Evolutionary conservation across 1,139 yeast species (phyloP).

Genomic region (Suhomyces bolitotheri): DNA sequence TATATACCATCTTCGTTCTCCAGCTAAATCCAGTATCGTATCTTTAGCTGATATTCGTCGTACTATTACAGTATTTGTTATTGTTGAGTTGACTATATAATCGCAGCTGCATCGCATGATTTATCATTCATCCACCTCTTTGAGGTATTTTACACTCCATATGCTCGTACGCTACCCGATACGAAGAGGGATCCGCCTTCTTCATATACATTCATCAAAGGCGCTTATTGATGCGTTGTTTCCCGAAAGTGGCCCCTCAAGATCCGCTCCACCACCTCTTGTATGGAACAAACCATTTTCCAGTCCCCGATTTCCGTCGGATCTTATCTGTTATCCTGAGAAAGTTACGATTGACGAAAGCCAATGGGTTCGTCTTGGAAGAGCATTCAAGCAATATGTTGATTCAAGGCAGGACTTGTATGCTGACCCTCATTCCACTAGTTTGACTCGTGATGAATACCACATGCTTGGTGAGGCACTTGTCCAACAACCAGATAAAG

Average conservation of each 20-base stretch:
- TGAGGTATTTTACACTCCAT: background rate
- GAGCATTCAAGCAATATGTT: constrained; percentile 7
- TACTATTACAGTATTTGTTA: background rate
- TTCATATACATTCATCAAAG: constrained; percentile 1
- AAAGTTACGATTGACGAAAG: background rate
- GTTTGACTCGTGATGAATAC: constrained; percentile 5
- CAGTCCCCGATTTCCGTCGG: constrained; percentile 3
- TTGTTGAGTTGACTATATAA: background rate
- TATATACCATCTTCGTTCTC: no score
- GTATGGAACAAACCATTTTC: constrained; percentile 2
- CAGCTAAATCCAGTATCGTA: no score
- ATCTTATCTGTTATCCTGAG: constrained; percentile 1
- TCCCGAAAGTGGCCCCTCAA: constrained; percentile 1
- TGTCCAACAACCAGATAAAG: background rate
- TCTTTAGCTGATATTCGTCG: no score
- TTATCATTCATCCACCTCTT: background rate
- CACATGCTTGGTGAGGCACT: constrained; percentile 4
- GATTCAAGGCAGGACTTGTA: constrained; percentile 4
- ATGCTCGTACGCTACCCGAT: background rate
- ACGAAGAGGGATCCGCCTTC: constrained; percentile 1
- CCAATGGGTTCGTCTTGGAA: constrained; percentile 7
- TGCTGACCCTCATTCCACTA: background rate
- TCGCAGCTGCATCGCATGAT: background rate
- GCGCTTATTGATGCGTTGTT: constrained; percentile 5
- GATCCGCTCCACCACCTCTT: background rate